Evolutionary conservation across 1,139 yeast species (phyloP).

Genomic region (Scheffersomyces quercinus): DNA sequence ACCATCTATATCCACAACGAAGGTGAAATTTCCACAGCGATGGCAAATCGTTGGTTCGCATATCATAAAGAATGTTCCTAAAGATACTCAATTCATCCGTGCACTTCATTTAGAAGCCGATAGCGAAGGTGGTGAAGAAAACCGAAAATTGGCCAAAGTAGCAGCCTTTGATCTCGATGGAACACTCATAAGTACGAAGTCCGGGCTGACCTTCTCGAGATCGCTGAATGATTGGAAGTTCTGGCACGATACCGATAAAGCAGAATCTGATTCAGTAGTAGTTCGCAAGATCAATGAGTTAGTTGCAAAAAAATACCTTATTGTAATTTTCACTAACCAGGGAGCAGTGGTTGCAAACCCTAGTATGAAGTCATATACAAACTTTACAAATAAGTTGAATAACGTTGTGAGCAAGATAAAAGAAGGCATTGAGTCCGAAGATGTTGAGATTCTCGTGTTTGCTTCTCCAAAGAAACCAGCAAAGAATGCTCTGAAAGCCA

Average conservation of each 20-base stretch:
- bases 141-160: constrained; percentile 19
- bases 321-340: constrained; percentile 85
- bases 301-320: constrained; percentile 26
- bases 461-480: constrained; percentile 62
- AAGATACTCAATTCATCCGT: background rate
- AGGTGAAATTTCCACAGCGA: constrained; percentile 1
- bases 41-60: constrained; percentile 40
- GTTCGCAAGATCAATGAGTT: constrained; percentile 26
- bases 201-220: constrained; percentile 57
- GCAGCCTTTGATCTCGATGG: constrained; percentile 81
- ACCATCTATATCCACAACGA: too few relatives aligned
- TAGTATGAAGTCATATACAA: constrained; percentile 52
- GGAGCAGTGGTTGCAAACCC: constrained; percentile 55
- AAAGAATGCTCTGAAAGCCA: constrained; percentile 17
- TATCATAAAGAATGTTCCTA: constrained; percentile 31
- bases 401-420: constrained; percentile 29
- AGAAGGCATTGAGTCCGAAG: constrained; percentile 6
- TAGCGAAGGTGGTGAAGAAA: constrained; percentile 2
- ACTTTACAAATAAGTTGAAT: constrained; percentile 47
- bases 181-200: constrained; percentile 63
- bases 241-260: constrained; percentile 31
- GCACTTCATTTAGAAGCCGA: background rate
- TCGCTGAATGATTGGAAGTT: constrained; percentile 71
- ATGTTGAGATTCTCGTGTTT: constrained; percentile 49
- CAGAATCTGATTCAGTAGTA: constrained; percentile 17